Evolutionary conservation across 306 rosid genomes (phyloP), one percentile per base, ranked within the genome.

Genomic region (Hippophae tibetana): DNA sequence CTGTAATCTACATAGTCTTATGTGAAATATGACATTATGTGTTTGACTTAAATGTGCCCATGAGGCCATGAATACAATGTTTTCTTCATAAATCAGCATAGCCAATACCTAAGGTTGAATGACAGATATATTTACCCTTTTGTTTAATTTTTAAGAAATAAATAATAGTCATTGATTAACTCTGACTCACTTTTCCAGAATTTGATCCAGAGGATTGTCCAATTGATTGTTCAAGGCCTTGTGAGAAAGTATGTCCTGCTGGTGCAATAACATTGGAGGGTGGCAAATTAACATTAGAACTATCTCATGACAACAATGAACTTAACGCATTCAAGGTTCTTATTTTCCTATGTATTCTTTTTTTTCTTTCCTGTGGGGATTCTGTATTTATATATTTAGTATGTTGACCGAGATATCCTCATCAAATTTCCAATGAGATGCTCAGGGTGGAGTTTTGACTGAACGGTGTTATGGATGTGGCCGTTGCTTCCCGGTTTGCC

Each of bases 401-500:
- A 5, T 57, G 7, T 57, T 40, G 62, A 12, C 26, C 7, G 40
- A 65, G 27, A 42, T 53, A 9, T 0, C 43, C 5, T 47, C 27
- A 18, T 62, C 8, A 56, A 42, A 72, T 38, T 41, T 54, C 58
- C 57, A 48, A 65, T 54, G 62, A 43, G 64, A 18, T 26, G 12
- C 78, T 69, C 86, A 86, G 95, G 89, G 73, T 1, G 97, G 97
- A 71, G 95, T 90, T 72, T 76, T 84, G 64, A 79, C 90, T 0
- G 97, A 90, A 50, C 94, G 97, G 43, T 90, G 97, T 62, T 90
- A 90, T 71, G 97, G 97, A 31, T 90, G 97, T 62, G 95, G 97
- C 31, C 95, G 94, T 42, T 90, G 97, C 81, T 72, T 79, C 68
- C 97, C 97, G n/a, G 76, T 86, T 62, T 90, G 97, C 71, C 97